Percentiles rank a stretch among this genome's conserved stretches.
These are phyloP conservation scores for Ustilago shanxiensis DNA, from an alignment of 1,284 basidiomycete genomes.

Conservation along the genomic window DNA sequence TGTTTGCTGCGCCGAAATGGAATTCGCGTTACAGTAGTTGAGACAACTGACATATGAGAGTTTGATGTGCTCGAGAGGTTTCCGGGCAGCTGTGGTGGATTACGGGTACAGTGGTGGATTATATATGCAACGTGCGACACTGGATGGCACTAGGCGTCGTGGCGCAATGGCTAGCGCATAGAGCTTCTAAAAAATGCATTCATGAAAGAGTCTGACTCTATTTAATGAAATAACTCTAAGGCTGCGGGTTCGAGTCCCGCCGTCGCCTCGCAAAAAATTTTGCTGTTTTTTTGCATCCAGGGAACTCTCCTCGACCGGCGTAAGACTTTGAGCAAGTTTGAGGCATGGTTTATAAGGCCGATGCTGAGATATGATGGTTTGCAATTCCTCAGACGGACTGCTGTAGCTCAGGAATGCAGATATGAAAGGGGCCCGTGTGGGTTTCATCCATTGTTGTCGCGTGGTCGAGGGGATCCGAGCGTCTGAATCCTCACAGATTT, in stretches of 20 bases:
- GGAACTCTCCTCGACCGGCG: no score
- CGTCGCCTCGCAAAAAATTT: constrained; percentile 33
- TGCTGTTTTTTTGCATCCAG: not conserved
- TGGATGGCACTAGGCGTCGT: constrained; percentile 24
- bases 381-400: not conserved
- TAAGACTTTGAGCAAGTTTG: not conserved
- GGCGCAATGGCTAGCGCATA: constrained; percentile 60
- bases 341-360: constrained; percentile 10
- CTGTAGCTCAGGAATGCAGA: not conserved
- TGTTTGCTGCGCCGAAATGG: no score
- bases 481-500: not conserved
- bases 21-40: no score
- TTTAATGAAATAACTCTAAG: constrained; percentile 38
- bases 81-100: no score
- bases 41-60: no score
- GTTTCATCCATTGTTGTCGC: not conserved
- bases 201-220: not conserved
- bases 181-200: constrained; percentile 38
- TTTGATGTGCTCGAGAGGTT: no score
- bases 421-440: not conserved
- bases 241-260: constrained; percentile 60
- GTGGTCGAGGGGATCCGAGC: not conserved
- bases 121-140: not conserved
- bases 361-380: constrained; percentile 14
- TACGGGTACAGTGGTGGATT: no score